These are phyloP conservation scores for Pseudogymnoascus pannorum DNA, from an alignment of 2,329 filamentous ascomycete genomes.

Conservation along the genomic window DNA sequence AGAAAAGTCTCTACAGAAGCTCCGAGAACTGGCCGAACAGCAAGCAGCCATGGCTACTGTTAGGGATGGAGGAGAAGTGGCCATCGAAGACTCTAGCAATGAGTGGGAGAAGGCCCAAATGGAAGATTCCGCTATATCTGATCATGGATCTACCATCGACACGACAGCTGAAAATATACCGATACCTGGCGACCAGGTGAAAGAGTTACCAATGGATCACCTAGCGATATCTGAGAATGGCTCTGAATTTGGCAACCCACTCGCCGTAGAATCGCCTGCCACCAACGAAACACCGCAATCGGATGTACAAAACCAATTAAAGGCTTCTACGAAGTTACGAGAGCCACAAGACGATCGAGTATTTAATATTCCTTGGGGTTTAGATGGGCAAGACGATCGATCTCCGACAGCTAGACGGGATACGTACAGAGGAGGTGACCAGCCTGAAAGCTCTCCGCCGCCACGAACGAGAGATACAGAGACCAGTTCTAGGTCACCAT, in stretches of 20 bases:
- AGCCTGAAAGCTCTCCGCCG: neutral
- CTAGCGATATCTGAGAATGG: neutral
- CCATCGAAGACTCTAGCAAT: constrained; percentile 7
- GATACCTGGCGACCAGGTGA: neutral
- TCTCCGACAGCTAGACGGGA: neutral
- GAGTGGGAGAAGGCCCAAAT: constrained; percentile 13
- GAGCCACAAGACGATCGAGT: neutral
- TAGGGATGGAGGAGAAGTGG: neutral
- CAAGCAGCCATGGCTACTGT: constrained; percentile 12
- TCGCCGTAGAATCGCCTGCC: neutral
- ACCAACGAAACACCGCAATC: neutral
- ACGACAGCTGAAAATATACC: neutral
- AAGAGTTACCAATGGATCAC: neutral
- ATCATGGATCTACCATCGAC: neutral
- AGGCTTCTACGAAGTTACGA: neutral
- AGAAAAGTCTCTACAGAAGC: constrained; percentile 26
- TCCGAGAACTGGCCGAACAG: constrained; percentile 15
- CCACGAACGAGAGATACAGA: neutral
- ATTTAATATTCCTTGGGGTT: neutral
- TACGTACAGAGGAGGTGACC: neutral
- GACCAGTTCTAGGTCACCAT: neutral
- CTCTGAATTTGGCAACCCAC: neutral
- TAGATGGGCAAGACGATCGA: neutral
- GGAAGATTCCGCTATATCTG: neutral
- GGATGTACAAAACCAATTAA: neutral